Evolutionary conservation across 331 rosid species (phyloP).

Genomic region (Dryas integrifolia): DNA sequence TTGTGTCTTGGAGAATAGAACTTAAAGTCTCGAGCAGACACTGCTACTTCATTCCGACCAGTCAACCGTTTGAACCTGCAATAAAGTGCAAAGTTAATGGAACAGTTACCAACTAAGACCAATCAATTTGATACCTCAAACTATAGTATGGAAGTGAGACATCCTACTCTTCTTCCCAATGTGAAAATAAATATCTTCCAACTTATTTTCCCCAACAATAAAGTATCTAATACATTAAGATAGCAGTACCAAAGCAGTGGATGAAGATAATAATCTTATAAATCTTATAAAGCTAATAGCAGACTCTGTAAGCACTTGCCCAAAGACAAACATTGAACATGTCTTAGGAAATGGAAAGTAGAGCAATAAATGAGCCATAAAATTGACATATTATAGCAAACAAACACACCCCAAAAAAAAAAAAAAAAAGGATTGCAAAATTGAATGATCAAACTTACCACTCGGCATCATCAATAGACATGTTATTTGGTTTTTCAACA

Average conservation of each 20-base stretch:
- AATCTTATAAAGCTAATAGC: too few relatives aligned
- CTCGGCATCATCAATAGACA: conserved; percentile 72
- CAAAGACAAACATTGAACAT: neutral
- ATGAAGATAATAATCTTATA: too few relatives aligned
- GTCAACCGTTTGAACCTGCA: conserved; percentile 89
- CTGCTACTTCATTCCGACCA: conserved; percentile 83
- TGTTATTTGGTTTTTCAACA: conserved; percentile 75
- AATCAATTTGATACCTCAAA: neutral
- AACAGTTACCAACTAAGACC: neutral
- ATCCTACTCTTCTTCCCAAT: neutral
- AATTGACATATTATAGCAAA: neutral
- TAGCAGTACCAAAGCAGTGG: too few relatives aligned
- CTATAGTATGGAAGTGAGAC: neutral
- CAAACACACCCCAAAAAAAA: neutral
- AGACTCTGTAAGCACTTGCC: neutral
- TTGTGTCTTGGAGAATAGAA: conserved; percentile 96
- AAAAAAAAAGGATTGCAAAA: neutral
- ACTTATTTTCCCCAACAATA: too few relatives aligned
- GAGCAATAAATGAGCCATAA: neutral
- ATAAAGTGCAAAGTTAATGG: conserved; percentile 18
- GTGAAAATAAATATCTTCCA: too few relatives aligned
- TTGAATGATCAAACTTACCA: conserved; percentile 49
- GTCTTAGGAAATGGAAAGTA: neutral
- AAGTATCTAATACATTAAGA: too few relatives aligned
- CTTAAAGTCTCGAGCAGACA: conserved; percentile 68